These are phyloP conservation scores for Gossypium schwendimanii DNA, from an alignment of 441 rosid genomes.

Conservation along the genomic window DNA sequence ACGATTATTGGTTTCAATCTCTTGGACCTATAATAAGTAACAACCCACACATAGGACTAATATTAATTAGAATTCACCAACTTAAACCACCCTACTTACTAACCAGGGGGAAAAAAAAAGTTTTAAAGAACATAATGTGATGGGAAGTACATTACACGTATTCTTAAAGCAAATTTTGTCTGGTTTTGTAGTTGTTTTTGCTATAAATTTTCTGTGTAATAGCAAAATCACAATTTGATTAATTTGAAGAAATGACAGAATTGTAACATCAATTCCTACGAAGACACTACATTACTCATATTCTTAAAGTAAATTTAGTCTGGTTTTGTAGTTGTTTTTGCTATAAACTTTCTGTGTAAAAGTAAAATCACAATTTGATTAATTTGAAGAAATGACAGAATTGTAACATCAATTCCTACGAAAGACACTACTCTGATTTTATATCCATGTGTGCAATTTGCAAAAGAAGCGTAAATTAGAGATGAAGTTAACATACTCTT, in stretches of 20 bases:
- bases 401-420: not conserved
- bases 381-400: not conserved
- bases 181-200: not conserved
- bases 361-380: not conserved
- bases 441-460: not conserved
- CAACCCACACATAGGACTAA: slow-evolving; percentile 8
- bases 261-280: not conserved
- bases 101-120: not conserved
- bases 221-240: not conserved
- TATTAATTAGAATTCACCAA: not conserved
- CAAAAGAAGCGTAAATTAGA: not conserved
- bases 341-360: not conserved
- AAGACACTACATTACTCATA: not conserved
- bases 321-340: not conserved
- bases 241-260: not conserved
- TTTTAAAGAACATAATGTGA: not conserved
- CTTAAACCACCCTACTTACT: not conserved
- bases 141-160: not conserved
- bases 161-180: not conserved
- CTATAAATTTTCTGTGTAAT: not conserved
- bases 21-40: slow-evolving; percentile 42
- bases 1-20: slow-evolving; percentile 79
- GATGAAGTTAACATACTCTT: slow-evolving; percentile 51
- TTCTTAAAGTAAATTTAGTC: not conserved
- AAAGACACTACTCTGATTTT: not conserved